These are phyloP conservation scores for Cladobotryum protrusum DNA, from an alignment of 2,329 filamentous ascomycete genomes.

Conservation along the genomic window DNA sequence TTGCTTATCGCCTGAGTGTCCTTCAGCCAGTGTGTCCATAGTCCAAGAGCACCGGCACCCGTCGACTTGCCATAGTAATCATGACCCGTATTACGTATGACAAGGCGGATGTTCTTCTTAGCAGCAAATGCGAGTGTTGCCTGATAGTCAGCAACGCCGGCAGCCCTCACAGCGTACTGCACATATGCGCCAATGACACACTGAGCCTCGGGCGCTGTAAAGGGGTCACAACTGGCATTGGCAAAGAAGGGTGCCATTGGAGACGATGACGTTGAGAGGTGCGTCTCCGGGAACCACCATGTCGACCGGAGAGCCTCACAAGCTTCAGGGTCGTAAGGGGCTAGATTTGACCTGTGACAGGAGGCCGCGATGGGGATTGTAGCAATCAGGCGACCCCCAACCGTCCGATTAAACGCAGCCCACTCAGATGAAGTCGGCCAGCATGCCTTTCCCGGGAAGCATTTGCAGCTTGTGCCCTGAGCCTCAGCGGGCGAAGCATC, in stretches of 20 bases:
- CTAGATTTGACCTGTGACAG: conserved; percentile 36
- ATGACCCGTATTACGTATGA: conserved; percentile 27
- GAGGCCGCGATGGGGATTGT: conserved; percentile 44
- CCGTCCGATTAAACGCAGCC: conserved; percentile 45
- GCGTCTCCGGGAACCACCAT: conserved; percentile 5
- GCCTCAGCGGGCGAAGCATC: neutral
- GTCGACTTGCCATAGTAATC: conserved; percentile 31
- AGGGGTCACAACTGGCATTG: conserved; percentile 6
- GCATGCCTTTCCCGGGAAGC: conserved; percentile 44
- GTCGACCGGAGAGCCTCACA: conserved; percentile 31
- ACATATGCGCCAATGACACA: conserved; percentile 2
- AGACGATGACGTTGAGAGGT: neutral
- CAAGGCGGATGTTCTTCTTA: conserved; percentile 37
- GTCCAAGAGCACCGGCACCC: conserved; percentile 30
- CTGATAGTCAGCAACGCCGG: neutral
- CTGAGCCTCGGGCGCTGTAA: neutral
- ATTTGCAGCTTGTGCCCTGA: conserved; percentile 15
- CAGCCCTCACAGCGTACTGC: conserved; percentile 13
- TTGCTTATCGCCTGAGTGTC: conserved; percentile 29
- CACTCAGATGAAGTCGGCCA: conserved; percentile 47
- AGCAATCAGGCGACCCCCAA: conserved; percentile 44
- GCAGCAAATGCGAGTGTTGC: conserved; percentile 26
- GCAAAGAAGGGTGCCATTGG: conserved; percentile 7
- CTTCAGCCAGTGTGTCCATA: conserved; percentile 37
- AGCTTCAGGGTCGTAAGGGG: conserved; percentile 33